Conservation (phyloP, 2,329 filamentous ascomycete species). For the Cladosporium sphaerospermum region DNA sequence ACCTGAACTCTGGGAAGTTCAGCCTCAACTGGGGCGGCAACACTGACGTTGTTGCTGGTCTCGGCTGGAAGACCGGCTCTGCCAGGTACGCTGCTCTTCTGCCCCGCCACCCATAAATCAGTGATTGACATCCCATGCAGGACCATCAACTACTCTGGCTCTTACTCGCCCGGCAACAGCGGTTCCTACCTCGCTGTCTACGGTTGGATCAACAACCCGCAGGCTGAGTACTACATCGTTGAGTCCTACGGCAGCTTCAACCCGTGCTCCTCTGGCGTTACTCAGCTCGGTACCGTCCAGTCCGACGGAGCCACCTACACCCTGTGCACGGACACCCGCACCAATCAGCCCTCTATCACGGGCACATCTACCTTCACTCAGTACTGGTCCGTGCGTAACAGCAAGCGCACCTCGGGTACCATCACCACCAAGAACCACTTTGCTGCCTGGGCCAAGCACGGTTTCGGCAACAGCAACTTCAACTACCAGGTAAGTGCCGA, state of each 20-base stretch:
- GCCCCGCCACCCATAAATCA: too few relatives aligned
- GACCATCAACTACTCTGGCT: constrained; percentile 27
- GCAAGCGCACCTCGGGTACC: constrained; percentile 25
- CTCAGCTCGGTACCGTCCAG: constrained; percentile 28
- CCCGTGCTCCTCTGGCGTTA: constrained; percentile 15
- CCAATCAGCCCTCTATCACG: constrained; percentile 34
- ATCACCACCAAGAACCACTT: constrained; percentile 19
- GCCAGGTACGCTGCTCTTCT: constrained; percentile 11
- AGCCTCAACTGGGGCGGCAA: constrained; percentile 14
- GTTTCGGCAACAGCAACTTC: constrained; percentile 22
- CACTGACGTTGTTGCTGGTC: constrained; percentile 19
- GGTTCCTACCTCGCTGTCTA: constrained; percentile 48
- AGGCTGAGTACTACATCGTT: constrained; percentile 50
- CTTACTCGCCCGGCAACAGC: constrained; percentile 39
- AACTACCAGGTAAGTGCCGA: constrained; percentile 20
- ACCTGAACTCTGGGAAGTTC: constrained; percentile 15
- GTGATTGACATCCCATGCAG: background rate
- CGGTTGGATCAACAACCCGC: constrained; percentile 48
- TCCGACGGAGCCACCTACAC: constrained; percentile 34
- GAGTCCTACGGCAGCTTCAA: constrained; percentile 47
- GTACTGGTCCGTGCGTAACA: constrained; percentile 37
- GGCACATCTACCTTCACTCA: constrained; percentile 38
- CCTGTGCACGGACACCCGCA: constrained; percentile 33
- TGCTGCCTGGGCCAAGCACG: constrained; percentile 15
- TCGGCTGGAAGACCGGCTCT: constrained; percentile 18